Evolutionary conservation across 768 basidiomycete species (phyloP), one percentile per base, ranked within the genome.

Genomic region (Naganishia onofrii): DNA sequence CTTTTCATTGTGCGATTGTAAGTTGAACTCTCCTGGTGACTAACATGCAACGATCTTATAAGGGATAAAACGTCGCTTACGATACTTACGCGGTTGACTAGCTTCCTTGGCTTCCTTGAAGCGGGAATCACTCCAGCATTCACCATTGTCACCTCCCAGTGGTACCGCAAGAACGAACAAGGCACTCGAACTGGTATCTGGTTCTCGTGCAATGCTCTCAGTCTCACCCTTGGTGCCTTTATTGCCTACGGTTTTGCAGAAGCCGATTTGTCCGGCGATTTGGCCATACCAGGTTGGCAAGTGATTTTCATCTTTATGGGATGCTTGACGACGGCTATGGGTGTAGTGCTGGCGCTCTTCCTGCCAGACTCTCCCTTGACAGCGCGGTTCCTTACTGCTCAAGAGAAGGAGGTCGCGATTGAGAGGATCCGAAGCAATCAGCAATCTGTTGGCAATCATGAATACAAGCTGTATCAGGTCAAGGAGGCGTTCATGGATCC

Each of bases 371-470:
- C 69, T n/a, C 69, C 69, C 31, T 23, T 65, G 36, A 70, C 32
- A 17, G 69, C 69, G 1, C 26, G 64, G 44, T 70, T 44, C 29
- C 53, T 70, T 10, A 54, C 31, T 7, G 23, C 44, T 26, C 51
- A 56, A 12, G 69, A 70, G 15, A 70, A 38, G 64, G 52, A 53
- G 51, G 21, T 65, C 34, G 63, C 63, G 9, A 63, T 70, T 55
- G 71, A 72, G 19, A 56, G 74, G 5, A 71, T 74, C 21, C 66
- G 71, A 9, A 32, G 60, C 21, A 75, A 75, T 66, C 42, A 73
- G 46, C 71, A 65, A 19, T 72, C 72, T 26, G 66, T 75, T 36
- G 69, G 67, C 13, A 57, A 66, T 23, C 68, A 68, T 48, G 42
- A 36, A n/a, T 65, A 46, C 55, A 72, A 70, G 52, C 31, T 57